Evolutionary conservation across 179 eudicot species (phyloP).

Genomic region (Sideroxylon spinosum): DNA sequence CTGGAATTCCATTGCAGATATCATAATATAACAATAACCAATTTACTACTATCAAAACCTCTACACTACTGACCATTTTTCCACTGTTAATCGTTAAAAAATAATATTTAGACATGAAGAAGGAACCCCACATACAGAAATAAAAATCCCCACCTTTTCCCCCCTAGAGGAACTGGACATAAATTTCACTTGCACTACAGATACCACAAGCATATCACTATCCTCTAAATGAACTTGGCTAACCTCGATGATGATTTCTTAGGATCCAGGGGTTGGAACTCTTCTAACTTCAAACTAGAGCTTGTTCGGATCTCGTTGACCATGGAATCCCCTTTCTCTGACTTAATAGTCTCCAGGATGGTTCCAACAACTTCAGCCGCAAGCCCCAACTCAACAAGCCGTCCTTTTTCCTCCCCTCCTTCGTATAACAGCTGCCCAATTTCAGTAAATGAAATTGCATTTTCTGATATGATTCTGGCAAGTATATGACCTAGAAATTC

Average conservation of each 20-base stretch:
- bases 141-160: conserved; percentile 5
- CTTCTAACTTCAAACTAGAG: conserved; percentile 47
- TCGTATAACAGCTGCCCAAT: conserved; percentile 54
- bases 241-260: conserved; percentile 38
- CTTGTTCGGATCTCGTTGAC: conserved; percentile 47
- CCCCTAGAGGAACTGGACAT: conserved; percentile 11
- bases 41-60: too few relatives aligned
- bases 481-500: conserved; percentile 69
- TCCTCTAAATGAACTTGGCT: conserved; percentile 51
- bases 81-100: conserved; percentile 17
- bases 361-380: conserved; percentile 79
- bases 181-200: neutral
- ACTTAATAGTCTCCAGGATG: conserved; percentile 52
- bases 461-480: conserved; percentile 54
- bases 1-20: neutral
- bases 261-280: conserved; percentile 54
- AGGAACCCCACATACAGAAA: conserved; percentile 3
- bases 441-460: conserved; percentile 50
- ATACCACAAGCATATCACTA: conserved; percentile 9
- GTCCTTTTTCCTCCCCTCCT: conserved; percentile 82
- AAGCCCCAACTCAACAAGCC: conserved; percentile 66
- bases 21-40: too few relatives aligned
- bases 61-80: neutral
- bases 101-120: conserved; percentile 17
- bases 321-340: conserved; percentile 61